A percentile compares a stretch with the other conserved stretches of the same genome.
Conservation (phyloP, 345 rosid species). For the Hypericum androsaemum region DNA sequence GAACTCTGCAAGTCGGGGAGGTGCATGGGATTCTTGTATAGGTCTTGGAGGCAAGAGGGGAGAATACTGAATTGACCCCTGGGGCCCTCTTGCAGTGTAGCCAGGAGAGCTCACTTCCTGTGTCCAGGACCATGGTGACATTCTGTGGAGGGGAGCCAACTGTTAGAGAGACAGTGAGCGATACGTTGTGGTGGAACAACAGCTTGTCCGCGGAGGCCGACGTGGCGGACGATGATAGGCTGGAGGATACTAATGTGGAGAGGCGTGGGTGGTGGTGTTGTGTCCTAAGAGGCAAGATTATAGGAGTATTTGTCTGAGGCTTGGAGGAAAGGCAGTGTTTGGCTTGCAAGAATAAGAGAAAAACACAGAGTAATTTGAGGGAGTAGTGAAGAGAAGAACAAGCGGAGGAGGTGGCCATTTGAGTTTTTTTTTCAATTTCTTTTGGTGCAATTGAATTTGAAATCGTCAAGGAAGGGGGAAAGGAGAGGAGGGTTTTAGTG, state of each 20-base stretch:
- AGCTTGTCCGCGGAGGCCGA: slow-evolving; percentile 27
- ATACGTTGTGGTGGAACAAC: slow-evolving; percentile 42
- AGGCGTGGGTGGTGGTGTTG: slow-evolving; percentile 13
- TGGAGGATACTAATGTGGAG: slow-evolving; percentile 9
- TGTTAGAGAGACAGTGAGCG: slow-evolving; percentile 49
- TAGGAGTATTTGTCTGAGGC: too few relatives aligned
- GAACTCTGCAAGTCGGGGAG: slow-evolving; percentile 37
- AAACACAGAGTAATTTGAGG: too few relatives aligned
- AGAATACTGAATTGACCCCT: slow-evolving; percentile 24
- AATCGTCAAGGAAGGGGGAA: too few relatives aligned
- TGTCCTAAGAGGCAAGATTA: not conserved
- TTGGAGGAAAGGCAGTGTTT: too few relatives aligned
- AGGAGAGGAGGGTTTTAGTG: too few relatives aligned
- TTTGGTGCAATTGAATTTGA: too few relatives aligned
- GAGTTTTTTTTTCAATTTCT: too few relatives aligned
- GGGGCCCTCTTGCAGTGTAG: slow-evolving; percentile 40
- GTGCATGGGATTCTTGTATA: slow-evolving; percentile 38
- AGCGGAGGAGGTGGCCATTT: too few relatives aligned
- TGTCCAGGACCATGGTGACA: slow-evolving; percentile 61
- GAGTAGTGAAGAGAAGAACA: too few relatives aligned
- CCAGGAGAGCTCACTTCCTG: slow-evolving; percentile 80
- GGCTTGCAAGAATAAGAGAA: too few relatives aligned
- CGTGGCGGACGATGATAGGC: slow-evolving; percentile 1
- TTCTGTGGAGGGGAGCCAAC: slow-evolving; percentile 62
- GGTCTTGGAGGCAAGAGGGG: slow-evolving; percentile 35